Conservation (phyloP, 495 filamentous ascomycete genomes). For the Melanomma pulvis-pyrius region DNA sequence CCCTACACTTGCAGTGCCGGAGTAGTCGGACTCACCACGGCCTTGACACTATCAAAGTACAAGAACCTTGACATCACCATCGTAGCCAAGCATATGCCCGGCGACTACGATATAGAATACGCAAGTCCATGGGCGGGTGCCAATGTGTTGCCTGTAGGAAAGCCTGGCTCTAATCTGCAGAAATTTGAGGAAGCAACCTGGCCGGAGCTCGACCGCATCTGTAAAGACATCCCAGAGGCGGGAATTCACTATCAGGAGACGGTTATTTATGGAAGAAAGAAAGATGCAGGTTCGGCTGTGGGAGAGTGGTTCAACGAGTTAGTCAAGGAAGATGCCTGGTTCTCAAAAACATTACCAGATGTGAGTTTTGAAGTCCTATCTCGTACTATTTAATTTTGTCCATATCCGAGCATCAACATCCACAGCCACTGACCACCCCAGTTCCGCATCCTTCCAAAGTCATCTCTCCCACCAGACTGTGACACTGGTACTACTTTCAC, state of each 20-base stretch:
- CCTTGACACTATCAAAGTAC: constrained; percentile 76
- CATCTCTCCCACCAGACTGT: constrained; percentile 61
- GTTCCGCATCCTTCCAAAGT: constrained; percentile 52
- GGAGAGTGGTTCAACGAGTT: constrained; percentile 64
- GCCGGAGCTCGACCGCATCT: constrained; percentile 49
- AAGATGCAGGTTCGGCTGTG: constrained; percentile 57
- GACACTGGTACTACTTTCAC: constrained; percentile 73
- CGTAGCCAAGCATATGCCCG: constrained; percentile 95
- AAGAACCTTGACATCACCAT: constrained; percentile 73
- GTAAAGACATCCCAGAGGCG: constrained; percentile 75
- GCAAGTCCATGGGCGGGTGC: constrained; percentile 94
- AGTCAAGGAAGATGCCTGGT: constrained; percentile 77
- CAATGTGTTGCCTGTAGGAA: constrained; percentile 76
- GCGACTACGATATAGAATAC: constrained; percentile 97
- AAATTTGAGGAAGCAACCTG: constrained; percentile 54
- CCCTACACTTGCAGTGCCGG: constrained; percentile 66
- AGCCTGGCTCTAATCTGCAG: constrained; percentile 54
- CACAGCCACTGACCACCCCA: constrained; percentile 13
- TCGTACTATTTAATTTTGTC: neutral
- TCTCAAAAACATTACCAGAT: constrained; percentile 71
- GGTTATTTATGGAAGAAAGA: constrained; percentile 64
- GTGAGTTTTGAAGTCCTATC: constrained; percentile 49
- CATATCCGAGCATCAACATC: neutral
- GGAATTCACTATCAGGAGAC: constrained; percentile 84
- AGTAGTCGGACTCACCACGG: constrained; percentile 89